phyloP scores from a whole-genome alignment of 306 rosid genomes.

The Gastrolobium bilobum region DNA sequence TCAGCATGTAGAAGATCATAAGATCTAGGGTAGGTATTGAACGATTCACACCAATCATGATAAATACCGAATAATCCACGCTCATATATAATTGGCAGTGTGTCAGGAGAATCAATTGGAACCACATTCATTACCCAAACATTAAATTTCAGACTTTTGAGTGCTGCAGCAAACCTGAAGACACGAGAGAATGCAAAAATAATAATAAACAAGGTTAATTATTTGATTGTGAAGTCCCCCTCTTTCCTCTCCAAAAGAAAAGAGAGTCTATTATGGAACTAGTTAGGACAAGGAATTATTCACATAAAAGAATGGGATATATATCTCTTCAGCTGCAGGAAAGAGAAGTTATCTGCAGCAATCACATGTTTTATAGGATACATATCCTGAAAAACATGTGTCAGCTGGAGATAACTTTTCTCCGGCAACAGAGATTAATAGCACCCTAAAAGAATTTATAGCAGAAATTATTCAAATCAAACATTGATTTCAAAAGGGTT shows the following conservation, averaged over 20 bases:
- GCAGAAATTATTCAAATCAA: slow-evolving; percentile 28
- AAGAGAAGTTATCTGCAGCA: no score
- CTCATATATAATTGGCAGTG: slow-evolving; percentile 78
- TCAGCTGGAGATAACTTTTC: no score
- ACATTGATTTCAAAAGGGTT: background rate
- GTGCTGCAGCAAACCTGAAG: slow-evolving; percentile 85
- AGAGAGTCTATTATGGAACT: background rate
- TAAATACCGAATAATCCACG: slow-evolving; percentile 86
- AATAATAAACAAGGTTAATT: background rate
- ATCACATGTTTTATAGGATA: no score
- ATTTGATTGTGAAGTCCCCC: background rate
- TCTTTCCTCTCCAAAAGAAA: no score
- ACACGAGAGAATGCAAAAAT: slow-evolving; percentile 24
- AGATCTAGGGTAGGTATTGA: slow-evolving; percentile 82
- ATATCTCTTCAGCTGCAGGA: no score
- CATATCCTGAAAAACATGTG: no score
- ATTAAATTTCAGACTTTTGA: slow-evolving; percentile 60
- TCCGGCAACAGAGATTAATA: no score
- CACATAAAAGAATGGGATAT: background rate
- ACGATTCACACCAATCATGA: slow-evolving; percentile 92
- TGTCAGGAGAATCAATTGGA: slow-evolving; percentile 73
- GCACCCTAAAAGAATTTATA: background rate
- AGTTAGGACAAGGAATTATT: slow-evolving; percentile 1
- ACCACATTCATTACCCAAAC: slow-evolving; percentile 92
- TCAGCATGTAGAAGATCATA: slow-evolving; percentile 90